These are phyloP conservation scores for Asclepias syriaca DNA, from an alignment of 257 asterid species.

Conservation along the genomic window DNA sequence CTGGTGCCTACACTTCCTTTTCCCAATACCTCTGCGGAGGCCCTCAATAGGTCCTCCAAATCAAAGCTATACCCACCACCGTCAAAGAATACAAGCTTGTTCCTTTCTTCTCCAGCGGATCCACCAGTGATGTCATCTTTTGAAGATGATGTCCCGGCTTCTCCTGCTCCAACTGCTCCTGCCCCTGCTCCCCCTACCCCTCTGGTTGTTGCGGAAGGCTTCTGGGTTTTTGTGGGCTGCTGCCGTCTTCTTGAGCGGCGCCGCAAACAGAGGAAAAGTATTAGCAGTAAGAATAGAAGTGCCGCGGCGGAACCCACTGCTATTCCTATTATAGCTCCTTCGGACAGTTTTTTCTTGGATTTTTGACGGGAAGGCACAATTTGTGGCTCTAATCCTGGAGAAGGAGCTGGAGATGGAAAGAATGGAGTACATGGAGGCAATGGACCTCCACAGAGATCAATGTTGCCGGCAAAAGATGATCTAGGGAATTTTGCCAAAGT, in stretches of 20 bases:
- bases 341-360: constrained; percentile 45
- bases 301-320: constrained; percentile 44
- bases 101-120: constrained; percentile 24
- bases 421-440: constrained; percentile 80
- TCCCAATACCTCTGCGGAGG: constrained; percentile 26
- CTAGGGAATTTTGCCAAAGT: constrained; percentile 51
- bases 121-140: constrained; percentile 19
- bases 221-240: constrained; percentile 27
- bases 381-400: constrained; percentile 33
- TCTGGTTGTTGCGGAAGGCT: constrained; percentile 33
- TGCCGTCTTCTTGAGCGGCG: constrained; percentile 28
- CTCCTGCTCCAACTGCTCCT: constrained; percentile 23
- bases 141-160: constrained; percentile 9
- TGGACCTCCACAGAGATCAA: constrained; percentile 73
- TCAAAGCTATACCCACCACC: constrained; percentile 24
- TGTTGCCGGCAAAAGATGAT: constrained; percentile 62
- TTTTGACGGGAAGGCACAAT: constrained; percentile 8
- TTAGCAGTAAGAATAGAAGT: constrained; percentile 38
- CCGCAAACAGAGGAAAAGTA: constrained; percentile 40
- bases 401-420: constrained; percentile 71
- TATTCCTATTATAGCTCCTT: constrained; percentile 69
- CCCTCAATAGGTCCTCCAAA: constrained; percentile 28
- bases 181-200: constrained; percentile 12
- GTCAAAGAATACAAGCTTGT: constrained; percentile 21
- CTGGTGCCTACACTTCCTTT: constrained; percentile 30